phyloP scores from a whole-genome alignment of 345 rosid genomes.

The Sonneratia alba region DNA sequence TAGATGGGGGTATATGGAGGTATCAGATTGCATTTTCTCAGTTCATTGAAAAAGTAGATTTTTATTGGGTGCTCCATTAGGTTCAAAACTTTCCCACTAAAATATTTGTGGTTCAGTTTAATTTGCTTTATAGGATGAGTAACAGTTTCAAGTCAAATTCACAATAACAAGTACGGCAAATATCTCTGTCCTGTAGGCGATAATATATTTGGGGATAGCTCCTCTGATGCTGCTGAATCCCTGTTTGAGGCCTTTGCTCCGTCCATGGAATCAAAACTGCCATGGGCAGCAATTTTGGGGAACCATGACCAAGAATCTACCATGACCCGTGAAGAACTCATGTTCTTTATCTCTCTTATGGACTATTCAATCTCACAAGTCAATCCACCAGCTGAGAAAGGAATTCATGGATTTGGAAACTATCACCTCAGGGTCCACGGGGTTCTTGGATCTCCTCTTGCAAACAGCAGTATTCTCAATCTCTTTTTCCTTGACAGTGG shows the following conservation, averaged over 20 bases:
- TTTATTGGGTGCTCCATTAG: not conserved
- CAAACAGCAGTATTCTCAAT: slow-evolving; percentile 63
- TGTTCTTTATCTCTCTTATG: slow-evolving; percentile 76
- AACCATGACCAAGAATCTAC: slow-evolving; percentile 94
- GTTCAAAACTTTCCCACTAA: not conserved
- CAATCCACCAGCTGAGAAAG: slow-evolving; percentile 42
- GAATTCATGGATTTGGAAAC: slow-evolving; percentile 78
- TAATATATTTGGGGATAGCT: slow-evolving; percentile 76
- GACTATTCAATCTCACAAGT: slow-evolving; percentile 67
- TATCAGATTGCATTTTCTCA: too few species aligned
- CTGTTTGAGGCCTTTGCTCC: slow-evolving; percentile 61
- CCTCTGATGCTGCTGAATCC: slow-evolving; percentile 89
- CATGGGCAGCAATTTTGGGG: slow-evolving; percentile 92
- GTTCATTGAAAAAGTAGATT: not conserved
- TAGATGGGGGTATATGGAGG: not conserved
- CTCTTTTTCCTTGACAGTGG: slow-evolving; percentile 89
- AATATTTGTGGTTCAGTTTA: not conserved
- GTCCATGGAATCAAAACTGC: slow-evolving; percentile 56
- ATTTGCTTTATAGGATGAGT: not conserved
- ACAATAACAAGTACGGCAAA: not conserved
- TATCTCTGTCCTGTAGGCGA: slow-evolving; percentile 48
- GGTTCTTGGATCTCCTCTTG: slow-evolving; percentile 64
- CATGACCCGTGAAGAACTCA: slow-evolving; percentile 69
- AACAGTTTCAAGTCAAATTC: not conserved
- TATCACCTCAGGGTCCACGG: slow-evolving; percentile 53